A percentile compares a stretch with the other conserved stretches of the same genome.
phyloP scores from a whole-genome alignment of 306 rosid genomes.

The Ochetophila trinervis region DNA sequence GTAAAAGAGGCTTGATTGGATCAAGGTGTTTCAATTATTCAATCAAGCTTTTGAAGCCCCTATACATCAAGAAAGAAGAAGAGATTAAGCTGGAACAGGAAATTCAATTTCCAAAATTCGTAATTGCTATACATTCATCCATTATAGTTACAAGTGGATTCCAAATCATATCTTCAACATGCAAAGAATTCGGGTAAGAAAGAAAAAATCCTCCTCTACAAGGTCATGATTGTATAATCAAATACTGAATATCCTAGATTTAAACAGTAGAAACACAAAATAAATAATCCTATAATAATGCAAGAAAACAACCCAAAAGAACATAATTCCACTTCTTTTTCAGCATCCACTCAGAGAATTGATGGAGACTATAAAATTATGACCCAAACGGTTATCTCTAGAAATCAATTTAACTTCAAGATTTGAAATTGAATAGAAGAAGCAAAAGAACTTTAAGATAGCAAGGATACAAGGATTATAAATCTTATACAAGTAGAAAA shows the following conservation, averaged over 20 bases:
- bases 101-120: background rate
- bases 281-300: no score
- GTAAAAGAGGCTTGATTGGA: conserved; percentile 1
- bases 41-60: background rate
- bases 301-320: background rate
- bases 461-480: no score
- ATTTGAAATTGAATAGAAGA: no score
- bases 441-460: no score
- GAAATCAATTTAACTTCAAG: no score
- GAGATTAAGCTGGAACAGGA: background rate
- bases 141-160: background rate
- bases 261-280: background rate
- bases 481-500: no score
- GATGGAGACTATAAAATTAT: no score
- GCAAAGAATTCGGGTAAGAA: background rate
- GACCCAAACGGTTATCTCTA: no score
- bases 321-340: background rate
- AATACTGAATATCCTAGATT: background rate
- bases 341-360: no score
- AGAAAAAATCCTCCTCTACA: background rate
- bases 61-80: background rate
- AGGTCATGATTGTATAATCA: background rate
- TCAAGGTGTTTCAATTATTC: background rate
- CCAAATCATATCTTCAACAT: background rate
- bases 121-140: background rate